Evolutionary conservation across 768 basidiomycete species (phyloP).

Genomic region (Coprinopsis cinerea): DNA sequence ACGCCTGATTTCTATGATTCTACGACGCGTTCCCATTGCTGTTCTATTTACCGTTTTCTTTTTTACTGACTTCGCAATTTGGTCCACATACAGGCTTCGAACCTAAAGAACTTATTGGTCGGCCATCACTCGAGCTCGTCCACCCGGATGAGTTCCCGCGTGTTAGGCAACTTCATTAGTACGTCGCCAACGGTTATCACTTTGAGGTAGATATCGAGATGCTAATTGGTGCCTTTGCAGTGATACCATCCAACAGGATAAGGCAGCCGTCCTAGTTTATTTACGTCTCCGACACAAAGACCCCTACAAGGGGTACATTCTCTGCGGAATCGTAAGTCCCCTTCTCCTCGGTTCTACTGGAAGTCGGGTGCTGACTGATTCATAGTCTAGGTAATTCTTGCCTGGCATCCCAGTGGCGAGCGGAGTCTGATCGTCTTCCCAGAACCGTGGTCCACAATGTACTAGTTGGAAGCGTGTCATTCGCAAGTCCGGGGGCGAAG

Average conservation of each 20-base stretch:
- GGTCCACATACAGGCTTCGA: conserved; percentile 53
- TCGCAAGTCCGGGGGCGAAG: conserved; percentile 68
- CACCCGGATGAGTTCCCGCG: conserved; percentile 74
- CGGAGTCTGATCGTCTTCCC: conserved; percentile 4
- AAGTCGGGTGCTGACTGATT: conserved; percentile 4
- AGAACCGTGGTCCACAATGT: conserved; percentile 73
- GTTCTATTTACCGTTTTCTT: not conserved
- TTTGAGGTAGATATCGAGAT: not conserved
- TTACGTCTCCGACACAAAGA: conserved; percentile 77
- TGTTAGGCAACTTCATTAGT: conserved; percentile 70
- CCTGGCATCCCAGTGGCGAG: not conserved
- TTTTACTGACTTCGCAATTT: not conserved
- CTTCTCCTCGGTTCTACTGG: conserved; percentile 1
- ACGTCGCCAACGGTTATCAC: conserved; percentile 19
- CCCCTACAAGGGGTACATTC: conserved; percentile 67
- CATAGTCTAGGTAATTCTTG: conserved; percentile 23
- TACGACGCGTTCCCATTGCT: not conserved
- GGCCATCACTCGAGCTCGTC: conserved; percentile 66
- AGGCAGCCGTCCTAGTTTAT: conserved; percentile 74
- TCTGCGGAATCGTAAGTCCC: conserved; percentile 64
- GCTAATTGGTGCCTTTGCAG: conserved; percentile 26
- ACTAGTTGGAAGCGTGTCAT: conserved; percentile 72
- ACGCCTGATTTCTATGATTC: not conserved
- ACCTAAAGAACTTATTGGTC: conserved; percentile 63
- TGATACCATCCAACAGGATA: conserved; percentile 72